These are phyloP conservation scores for Penicillium sp. DNA, from an alignment of 2,329 filamentous ascomycete species.

Conservation along the genomic window DNA sequence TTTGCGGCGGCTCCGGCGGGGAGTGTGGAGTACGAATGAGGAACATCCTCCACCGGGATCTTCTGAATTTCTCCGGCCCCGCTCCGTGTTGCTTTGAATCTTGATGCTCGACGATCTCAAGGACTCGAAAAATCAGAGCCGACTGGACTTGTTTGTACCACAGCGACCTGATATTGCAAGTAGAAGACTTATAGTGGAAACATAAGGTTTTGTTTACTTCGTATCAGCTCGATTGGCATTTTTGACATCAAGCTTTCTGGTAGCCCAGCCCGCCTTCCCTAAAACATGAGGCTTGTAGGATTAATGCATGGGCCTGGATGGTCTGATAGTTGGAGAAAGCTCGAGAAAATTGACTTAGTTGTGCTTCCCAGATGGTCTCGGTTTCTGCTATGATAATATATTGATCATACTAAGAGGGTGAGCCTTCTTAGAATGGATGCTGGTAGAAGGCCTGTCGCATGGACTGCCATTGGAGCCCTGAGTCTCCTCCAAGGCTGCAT, in stretches of 20 bases:
- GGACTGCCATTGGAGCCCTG: too few relatives aligned
- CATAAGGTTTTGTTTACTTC: too few relatives aligned
- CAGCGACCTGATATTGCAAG: background rate
- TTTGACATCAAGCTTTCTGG: background rate
- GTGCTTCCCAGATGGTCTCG: too few relatives aligned
- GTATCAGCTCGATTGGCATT: background rate
- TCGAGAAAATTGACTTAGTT: background rate
- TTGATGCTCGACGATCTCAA: background rate
- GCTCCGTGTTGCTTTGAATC: background rate
- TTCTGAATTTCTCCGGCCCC: background rate
- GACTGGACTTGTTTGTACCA: too few relatives aligned
- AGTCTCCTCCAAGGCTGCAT: too few relatives aligned
- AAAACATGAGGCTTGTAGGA: background rate
- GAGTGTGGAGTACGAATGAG: too few relatives aligned
- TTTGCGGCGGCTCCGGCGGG: background rate
- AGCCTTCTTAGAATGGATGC: too few relatives aligned
- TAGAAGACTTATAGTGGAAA: background rate
- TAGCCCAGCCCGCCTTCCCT: background rate
- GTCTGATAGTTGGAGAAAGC: background rate
- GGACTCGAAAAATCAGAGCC: background rate
- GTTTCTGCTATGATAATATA: too few relatives aligned
- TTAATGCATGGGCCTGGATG: background rate
- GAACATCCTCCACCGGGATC: background rate
- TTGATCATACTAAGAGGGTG: too few relatives aligned
- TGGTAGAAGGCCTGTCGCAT: too few relatives aligned